Evolutionary conservation across 306 rosid species (phyloP).

Genomic region (Castanopsis chinensis): DNA sequence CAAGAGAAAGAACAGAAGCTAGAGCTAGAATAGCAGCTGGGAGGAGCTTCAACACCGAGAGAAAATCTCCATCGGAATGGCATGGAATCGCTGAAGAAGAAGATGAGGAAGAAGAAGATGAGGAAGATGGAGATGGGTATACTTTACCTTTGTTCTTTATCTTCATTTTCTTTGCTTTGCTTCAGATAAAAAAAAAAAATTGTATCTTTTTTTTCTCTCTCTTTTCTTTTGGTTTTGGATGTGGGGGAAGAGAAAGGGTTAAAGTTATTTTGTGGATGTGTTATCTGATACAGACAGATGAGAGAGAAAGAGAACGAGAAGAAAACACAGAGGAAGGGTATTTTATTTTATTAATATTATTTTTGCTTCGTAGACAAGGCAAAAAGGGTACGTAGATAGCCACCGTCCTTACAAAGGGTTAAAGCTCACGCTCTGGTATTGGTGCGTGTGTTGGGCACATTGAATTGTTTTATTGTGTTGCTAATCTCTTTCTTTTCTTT

Average conservation of each 20-base stretch:
- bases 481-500: too few relatives aligned
- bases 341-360: too few relatives aligned
- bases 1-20: conserved; percentile 37
- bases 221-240: not conserved
- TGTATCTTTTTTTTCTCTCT: not conserved
- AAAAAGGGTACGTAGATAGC: not conserved
- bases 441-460: not conserved
- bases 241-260: not conserved
- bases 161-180: conserved; percentile 35
- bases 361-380: not conserved
- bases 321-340: not conserved
- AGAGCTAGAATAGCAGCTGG: conserved; percentile 58
- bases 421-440: not conserved
- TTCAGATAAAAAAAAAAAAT: not conserved
- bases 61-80: conserved; percentile 26
- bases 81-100: conserved; percentile 7
- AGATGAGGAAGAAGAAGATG: conserved; percentile 10
- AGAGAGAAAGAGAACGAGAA: not conserved
- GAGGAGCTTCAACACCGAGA: conserved; percentile 43
- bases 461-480: not conserved
- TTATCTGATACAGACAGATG: too few relatives aligned
- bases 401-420: not conserved
- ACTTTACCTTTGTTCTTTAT: conserved; percentile 63
- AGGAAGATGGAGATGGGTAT: conserved; percentile 43
- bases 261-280: not conserved